Percentiles rank a stretch among this genome's conserved stretches.
Conservation (phyloP, 345 rosid species). For the Salix suchowensis region DNA sequence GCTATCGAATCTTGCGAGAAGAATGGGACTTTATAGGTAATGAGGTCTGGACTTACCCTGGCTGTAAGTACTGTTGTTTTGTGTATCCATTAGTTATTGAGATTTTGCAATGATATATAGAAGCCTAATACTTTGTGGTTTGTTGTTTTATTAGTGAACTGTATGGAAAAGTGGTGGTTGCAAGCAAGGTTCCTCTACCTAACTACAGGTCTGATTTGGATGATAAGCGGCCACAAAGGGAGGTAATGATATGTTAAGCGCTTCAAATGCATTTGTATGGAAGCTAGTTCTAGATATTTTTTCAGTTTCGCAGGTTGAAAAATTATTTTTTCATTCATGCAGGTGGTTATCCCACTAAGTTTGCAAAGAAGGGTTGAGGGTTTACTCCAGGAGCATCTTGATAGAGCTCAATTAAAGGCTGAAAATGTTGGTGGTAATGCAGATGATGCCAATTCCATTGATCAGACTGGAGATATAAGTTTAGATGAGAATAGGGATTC, state of each 20-base stretch:
- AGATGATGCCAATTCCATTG: slow-evolving; percentile 30
- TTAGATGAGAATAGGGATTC: slow-evolving; percentile 47
- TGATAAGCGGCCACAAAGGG: slow-evolving; percentile 97
- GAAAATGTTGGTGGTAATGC: slow-evolving; percentile 35
- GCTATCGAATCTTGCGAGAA: slow-evolving; percentile 72
- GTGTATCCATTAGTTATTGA: not conserved
- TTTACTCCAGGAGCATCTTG: slow-evolving; percentile 88
- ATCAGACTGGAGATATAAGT: slow-evolving; percentile 41
- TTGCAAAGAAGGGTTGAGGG: slow-evolving; percentile 95
- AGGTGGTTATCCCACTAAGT: slow-evolving; percentile 86
- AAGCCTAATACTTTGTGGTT: not conserved
- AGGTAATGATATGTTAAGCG: slow-evolving; percentile 47
- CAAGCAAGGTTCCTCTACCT: slow-evolving; percentile 94
- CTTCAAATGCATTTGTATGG: slow-evolving; percentile 5
- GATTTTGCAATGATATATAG: not conserved
- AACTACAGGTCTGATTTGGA: slow-evolving; percentile 97
- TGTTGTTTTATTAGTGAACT: slow-evolving; percentile 51
- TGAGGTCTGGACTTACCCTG: not conserved
- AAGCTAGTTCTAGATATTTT: not conserved
- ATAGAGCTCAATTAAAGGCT: slow-evolving; percentile 56
- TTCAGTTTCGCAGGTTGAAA: not conserved
- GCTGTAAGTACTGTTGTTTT: not conserved
- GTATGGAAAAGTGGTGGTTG: slow-evolving; percentile 93
- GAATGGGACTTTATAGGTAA: slow-evolving; percentile 94
- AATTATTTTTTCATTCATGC: slow-evolving; percentile 14